phyloP scores from a whole-genome alignment of 2,329 filamentous ascomycete species.

The Leptographium lundbergii region DNA sequence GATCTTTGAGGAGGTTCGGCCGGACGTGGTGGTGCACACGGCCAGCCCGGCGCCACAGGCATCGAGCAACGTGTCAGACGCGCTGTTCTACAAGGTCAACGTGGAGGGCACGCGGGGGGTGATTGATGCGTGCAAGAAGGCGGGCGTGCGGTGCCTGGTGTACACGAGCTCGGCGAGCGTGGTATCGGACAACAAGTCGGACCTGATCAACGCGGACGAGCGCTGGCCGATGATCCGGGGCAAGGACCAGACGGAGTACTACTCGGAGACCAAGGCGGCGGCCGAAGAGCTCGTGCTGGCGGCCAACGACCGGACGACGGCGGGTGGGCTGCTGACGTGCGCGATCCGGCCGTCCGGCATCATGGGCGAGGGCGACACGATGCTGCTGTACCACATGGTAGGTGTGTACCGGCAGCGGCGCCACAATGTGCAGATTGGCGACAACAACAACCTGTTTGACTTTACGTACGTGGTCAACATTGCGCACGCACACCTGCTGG shows the following conservation, averaged over 20 bases:
- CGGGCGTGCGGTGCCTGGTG: slow-evolving; percentile 68
- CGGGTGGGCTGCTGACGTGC: slow-evolving; percentile 56
- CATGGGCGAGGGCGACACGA: slow-evolving; percentile 79
- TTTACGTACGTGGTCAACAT: slow-evolving; percentile 54
- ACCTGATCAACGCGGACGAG: slow-evolving; percentile 79
- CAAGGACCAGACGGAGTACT: slow-evolving; percentile 62
- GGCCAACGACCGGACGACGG: slow-evolving; percentile 40
- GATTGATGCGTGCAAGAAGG: slow-evolving; percentile 57
- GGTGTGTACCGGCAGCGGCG: slow-evolving; percentile 55
- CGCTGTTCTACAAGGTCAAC: slow-evolving; percentile 69
- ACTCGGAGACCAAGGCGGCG: slow-evolving; percentile 81
- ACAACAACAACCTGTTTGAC: slow-evolving; percentile 50
- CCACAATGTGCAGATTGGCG: slow-evolving; percentile 68
- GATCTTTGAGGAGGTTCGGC: slow-evolving; percentile 53
- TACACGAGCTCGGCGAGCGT: slow-evolving; percentile 87
- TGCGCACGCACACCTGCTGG: slow-evolving; percentile 70
- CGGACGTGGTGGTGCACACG: slow-evolving; percentile 83
- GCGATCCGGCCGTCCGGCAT: slow-evolving; percentile 79
- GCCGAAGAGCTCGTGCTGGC: slow-evolving; percentile 72
- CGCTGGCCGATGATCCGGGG: slow-evolving; percentile 64
- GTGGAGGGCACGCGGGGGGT: slow-evolving; percentile 73
- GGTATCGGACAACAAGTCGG: slow-evolving; percentile 65
- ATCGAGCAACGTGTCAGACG: slow-evolving; percentile 38
- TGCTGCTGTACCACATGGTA: slow-evolving; percentile 61
- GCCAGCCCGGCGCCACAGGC: slow-evolving; percentile 56